Evolutionary conservation across 805 yeast species (phyloP).

Genomic region (Monosporozyma siamensis): DNA sequence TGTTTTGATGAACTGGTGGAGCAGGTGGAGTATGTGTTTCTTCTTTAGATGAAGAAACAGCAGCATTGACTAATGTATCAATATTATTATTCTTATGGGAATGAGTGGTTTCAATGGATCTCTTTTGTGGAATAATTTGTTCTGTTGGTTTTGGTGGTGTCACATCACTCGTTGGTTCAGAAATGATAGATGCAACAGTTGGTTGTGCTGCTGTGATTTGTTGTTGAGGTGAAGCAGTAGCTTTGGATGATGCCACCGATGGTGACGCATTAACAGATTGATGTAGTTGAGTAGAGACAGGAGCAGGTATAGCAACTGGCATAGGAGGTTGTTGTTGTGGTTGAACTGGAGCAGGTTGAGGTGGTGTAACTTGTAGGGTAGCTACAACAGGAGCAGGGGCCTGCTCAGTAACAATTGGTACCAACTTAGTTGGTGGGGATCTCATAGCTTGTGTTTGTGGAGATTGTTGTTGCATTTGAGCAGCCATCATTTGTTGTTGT

Average conservation of each 20-base stretch:
- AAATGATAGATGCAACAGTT: neutral
- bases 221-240: constrained; percentile 1
- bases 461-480: constrained; percentile 11
- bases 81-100: constrained; percentile 25
- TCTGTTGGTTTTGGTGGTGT: constrained; percentile 4
- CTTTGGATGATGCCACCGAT: neutral
- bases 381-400: constrained; percentile 5
- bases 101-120: constrained; percentile 9
- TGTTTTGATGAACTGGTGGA: constrained; percentile 2
- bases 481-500: constrained; percentile 4
- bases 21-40: neutral
- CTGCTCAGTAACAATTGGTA: constrained; percentile 2
- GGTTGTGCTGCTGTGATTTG: neutral
- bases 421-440: neutral
- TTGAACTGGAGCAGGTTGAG: constrained; percentile 5
- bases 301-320: too few species aligned
- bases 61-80: constrained; percentile 25
- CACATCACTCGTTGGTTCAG: constrained; percentile 1
- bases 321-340: constrained; percentile 5
- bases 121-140: constrained; percentile 20
- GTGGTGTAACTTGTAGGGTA: constrained; percentile 1
- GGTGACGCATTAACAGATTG: neutral
- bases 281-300: constrained; percentile 4
- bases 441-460: constrained; percentile 2
- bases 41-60: constrained; percentile 9